Percentiles rank a stretch among this genome's conserved stretches.
These are phyloP conservation scores for Astragalus glycyphyllos DNA, from an alignment of 306 rosid genomes.

Conservation along the genomic window DNA sequence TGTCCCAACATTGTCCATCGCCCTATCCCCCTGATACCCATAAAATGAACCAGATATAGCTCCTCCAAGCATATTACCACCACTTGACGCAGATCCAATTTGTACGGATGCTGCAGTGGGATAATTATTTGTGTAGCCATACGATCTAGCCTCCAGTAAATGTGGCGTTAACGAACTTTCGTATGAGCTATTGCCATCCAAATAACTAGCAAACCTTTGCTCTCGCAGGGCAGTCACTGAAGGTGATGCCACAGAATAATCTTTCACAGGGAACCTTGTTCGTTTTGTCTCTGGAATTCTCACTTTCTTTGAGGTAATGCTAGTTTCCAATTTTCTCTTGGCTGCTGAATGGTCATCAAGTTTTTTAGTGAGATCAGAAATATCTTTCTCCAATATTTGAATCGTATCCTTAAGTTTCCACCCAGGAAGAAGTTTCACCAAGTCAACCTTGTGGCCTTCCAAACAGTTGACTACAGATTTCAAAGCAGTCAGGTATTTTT, in stretches of 20 bases:
- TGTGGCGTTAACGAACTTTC: slow-evolving; percentile 42
- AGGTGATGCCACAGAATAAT: slow-evolving; percentile 44
- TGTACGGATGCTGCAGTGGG: slow-evolving; percentile 44
- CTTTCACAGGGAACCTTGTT: slow-evolving; percentile 38
- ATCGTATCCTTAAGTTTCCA: slow-evolving; percentile 60
- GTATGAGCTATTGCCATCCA: slow-evolving; percentile 51
- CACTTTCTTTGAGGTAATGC: slow-evolving; percentile 35
- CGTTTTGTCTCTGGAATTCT: slow-evolving; percentile 54
- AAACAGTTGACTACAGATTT: slow-evolving; percentile 57
- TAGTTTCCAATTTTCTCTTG: slow-evolving; percentile 57
- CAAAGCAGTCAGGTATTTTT: slow-evolving; percentile 64
- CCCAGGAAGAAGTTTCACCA: slow-evolving; percentile 53
- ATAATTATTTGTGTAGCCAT: slow-evolving; percentile 49
- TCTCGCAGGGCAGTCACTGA: slow-evolving; percentile 47
- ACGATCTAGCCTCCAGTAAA: slow-evolving; percentile 41
- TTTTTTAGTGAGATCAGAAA: slow-evolving; percentile 41
- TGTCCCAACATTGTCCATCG: slow-evolving; percentile 46
- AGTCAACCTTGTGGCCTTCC: slow-evolving; percentile 59
- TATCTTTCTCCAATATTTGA: slow-evolving; percentile 54
- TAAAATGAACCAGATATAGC: slow-evolving; percentile 42
- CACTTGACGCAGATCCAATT: slow-evolving; percentile 43
- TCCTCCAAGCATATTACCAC: slow-evolving; percentile 34
- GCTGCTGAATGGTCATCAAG: slow-evolving; percentile 37
- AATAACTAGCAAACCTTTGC: slow-evolving; percentile 45
- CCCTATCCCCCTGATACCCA: slow-evolving; percentile 46